Base-by-base conservation (phyloP, 805 yeast genomes). In the Ogataea thermomethanolica region DNA sequence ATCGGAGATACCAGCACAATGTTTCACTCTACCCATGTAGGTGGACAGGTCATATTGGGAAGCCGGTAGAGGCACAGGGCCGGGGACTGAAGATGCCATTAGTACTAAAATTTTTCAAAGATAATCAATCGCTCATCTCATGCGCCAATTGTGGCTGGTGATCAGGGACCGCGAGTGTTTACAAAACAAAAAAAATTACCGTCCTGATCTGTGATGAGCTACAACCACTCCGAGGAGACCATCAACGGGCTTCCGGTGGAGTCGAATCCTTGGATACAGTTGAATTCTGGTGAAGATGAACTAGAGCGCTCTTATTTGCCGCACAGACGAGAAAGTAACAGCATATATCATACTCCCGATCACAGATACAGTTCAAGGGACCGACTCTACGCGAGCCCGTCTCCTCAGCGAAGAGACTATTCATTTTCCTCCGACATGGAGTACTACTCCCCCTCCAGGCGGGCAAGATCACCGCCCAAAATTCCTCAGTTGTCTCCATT, bases 1-100 rank as follows among this genome's bases (percentile, higher is more conserved):
- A 58, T 90, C 96, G 1, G 95, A 81, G 38, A 93, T 84, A 43
- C 84, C 95, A 11, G 95, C 86, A 65, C 96, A 87, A 62, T 95
- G 99, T 60, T 80, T 79, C 33, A 93, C 97, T 55, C 99, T 78
- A 11, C 99, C 99, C 83, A 84, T 76, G 64, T 93, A 93, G 0
- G 96, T 81, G 43, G 74, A 51, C 22, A 93, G 67, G 61, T 93
- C 95, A 64, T 79, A 86, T 42, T 72, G 76, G 14, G 96, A 88
- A 39, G 71, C 79, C 7, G 97, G 97, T 25, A 90, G 70, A 0
- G 84, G 71, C 32, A 84, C 74, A 7, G 84, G 81, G 11, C 97
- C 97, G 8, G 89, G 79, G 29, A 89, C 76, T 4, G 96, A 80
- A 8, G 95, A 85, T 2, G 97, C 95, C 97, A 89, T 89, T 23